Evolutionary conservation across 352 stramenopile species (phyloP).

Genomic region (Pythium sukuiense): DNA sequence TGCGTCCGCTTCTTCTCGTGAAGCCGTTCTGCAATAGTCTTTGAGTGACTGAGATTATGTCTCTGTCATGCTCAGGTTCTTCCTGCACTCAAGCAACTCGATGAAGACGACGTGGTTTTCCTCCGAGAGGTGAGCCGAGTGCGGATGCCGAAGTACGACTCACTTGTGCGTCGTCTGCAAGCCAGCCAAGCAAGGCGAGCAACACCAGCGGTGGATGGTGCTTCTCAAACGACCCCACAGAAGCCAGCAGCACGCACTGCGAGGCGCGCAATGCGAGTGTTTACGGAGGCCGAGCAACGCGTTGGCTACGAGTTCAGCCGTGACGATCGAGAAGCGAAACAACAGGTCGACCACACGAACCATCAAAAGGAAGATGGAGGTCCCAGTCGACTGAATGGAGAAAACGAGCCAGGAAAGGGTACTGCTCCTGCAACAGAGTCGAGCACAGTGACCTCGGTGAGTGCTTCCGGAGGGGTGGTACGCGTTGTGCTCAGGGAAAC

Average conservation of each 20-base stretch:
- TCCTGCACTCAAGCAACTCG: slow-evolving; percentile 46
- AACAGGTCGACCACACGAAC: not conserved
- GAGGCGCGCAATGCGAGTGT: slow-evolving; percentile 21
- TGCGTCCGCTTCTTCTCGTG: slow-evolving; percentile 26
- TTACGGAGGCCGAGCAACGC: slow-evolving; percentile 25
- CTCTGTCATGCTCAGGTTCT: slow-evolving; percentile 37
- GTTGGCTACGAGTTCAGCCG: slow-evolving; percentile 18
- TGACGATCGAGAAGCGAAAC: not conserved
- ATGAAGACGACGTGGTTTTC: slow-evolving; percentile 70
- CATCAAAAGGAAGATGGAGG: too few species aligned
- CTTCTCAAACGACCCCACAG: slow-evolving; percentile 21
- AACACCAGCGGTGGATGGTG: slow-evolving; percentile 5
- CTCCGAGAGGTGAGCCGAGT: slow-evolving; percentile 57
- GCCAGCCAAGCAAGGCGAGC: slow-evolving; percentile 27
- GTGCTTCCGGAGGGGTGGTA: not conserved
- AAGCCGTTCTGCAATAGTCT: not conserved
- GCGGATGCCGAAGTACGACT: slow-evolving; percentile 71
- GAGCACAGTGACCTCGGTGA: too few species aligned
- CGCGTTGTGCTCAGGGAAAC: slow-evolving; percentile 47
- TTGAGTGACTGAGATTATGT: too few species aligned
- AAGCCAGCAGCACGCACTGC: not conserved
- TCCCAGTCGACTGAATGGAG: not conserved
- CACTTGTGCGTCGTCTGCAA: slow-evolving; percentile 37
- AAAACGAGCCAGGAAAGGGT: not conserved
- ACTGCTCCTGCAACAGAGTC: not conserved